A percentile compares a stretch with the other conserved stretches of the same genome.
Conservation (phyloP, 345 rosid genomes). For the Viola odorata region DNA sequence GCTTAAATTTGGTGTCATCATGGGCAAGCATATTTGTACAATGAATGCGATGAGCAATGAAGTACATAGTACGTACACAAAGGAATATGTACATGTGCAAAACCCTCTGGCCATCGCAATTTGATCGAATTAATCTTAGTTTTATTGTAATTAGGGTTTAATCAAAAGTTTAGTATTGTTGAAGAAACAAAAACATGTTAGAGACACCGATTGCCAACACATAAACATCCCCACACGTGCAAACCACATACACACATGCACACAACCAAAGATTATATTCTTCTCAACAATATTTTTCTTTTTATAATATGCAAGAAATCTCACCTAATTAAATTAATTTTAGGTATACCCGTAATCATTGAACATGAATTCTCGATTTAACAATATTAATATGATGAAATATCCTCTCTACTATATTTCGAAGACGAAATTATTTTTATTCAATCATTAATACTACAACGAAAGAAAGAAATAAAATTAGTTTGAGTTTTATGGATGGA, state of each 20-base stretch:
- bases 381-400: neutral
- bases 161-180: neutral
- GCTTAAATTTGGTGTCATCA: neutral
- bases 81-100: neutral
- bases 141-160: neutral
- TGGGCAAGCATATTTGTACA: neutral
- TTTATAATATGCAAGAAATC: neutral
- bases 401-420: too few species aligned
- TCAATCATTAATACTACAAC: neutral
- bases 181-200: conserved; percentile 1
- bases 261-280: neutral
- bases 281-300: neutral
- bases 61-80: neutral
- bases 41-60: neutral
- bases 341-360: too few species aligned
- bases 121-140: neutral
- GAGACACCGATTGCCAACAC: neutral
- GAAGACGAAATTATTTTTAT: neutral
- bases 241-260: neutral
- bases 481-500: too few species aligned
- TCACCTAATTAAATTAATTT: too few species aligned
- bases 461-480: neutral
- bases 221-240: neutral
- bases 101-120: neutral
- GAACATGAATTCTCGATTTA: neutral